Conservation (phyloP, 2,329 filamentous ascomycete genomes). For the Alternaria metachromatica region DNA sequence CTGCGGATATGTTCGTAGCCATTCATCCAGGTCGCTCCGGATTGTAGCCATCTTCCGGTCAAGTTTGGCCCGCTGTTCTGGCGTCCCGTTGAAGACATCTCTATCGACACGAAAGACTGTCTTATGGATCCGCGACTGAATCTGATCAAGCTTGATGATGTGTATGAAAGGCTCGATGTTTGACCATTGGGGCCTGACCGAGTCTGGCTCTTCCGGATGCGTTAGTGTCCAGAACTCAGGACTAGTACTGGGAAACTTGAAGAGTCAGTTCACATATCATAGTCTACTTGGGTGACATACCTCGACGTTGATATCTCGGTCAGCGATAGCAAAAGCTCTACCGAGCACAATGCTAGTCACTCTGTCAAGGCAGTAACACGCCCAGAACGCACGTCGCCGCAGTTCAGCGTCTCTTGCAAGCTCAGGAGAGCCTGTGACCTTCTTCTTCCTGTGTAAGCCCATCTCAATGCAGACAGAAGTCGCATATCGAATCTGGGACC, state of each 20-base stretch:
- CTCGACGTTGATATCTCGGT: slow-evolving; percentile 38
- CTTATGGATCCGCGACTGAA: slow-evolving; percentile 35
- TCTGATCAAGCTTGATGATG: slow-evolving; percentile 32
- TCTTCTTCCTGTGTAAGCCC: slow-evolving; percentile 36
- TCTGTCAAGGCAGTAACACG: slow-evolving; percentile 36
- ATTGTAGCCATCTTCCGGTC: slow-evolving; percentile 29
- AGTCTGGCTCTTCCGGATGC: slow-evolving; percentile 19
- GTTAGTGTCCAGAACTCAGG: slow-evolving; percentile 31
- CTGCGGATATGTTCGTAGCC: slow-evolving; percentile 25
- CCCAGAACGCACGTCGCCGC: slow-evolving; percentile 34
- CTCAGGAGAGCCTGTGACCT: slow-evolving; percentile 15
- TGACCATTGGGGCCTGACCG: slow-evolving; percentile 21
- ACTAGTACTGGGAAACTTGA: slow-evolving; percentile 25
- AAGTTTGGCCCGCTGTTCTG: slow-evolving; percentile 21
- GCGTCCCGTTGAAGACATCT: slow-evolving; percentile 17
- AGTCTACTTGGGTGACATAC: slow-evolving; percentile 2
- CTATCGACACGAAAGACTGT: slow-evolving; percentile 35
- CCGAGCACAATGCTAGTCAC: slow-evolving; percentile 35
- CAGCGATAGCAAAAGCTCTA: slow-evolving; percentile 34
- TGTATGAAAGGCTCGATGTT: slow-evolving; percentile 37
- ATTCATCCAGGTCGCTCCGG: slow-evolving; percentile 26
- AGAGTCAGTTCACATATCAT: not conserved
- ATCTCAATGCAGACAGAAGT: slow-evolving; percentile 38
- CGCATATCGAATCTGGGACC: slow-evolving; percentile 36
- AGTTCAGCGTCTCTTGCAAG: slow-evolving; percentile 30